These are phyloP conservation scores for Benincasa hispida DNA, from an alignment of 306 rosid genomes.

Conservation along the genomic window DNA sequence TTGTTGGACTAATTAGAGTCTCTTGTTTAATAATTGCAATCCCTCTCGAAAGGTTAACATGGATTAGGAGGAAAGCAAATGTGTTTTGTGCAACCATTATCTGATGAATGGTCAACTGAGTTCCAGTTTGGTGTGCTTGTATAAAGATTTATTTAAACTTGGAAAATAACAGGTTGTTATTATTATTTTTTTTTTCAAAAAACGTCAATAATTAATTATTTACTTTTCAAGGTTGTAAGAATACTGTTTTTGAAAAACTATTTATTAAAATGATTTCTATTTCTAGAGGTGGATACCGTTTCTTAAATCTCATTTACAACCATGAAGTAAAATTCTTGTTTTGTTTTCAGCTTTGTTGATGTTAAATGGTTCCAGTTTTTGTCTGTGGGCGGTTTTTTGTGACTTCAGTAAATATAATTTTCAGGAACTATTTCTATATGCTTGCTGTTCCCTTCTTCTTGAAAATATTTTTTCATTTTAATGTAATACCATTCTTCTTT, in stretches of 20 bases:
- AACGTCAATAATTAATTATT: not conserved
- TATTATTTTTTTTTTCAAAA: too few species aligned
- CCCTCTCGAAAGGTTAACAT: not conserved
- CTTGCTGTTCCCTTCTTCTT: not conserved
- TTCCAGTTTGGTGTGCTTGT: not conserved
- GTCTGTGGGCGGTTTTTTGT: not conserved
- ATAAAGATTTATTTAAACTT: not conserved
- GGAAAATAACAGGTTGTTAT: not conserved
- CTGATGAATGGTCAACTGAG: not conserved
- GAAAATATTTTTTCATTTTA: not conserved
- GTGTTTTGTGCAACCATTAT: not conserved
- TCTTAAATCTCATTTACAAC: not conserved
- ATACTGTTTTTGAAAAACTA: not conserved
- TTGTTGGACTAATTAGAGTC: not conserved
- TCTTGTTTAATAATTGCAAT: not conserved
- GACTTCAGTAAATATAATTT: not conserved
- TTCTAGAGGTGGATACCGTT: not conserved
- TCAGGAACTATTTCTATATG: not conserved
- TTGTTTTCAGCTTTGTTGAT: not conserved
- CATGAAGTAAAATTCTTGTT: not conserved
- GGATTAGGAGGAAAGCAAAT: not conserved
- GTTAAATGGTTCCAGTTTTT: not conserved
- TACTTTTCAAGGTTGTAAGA: not conserved
- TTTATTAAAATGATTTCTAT: not conserved
- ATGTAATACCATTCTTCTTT: not conserved